Evolutionary conservation across 2,329 filamentous ascomycete species (phyloP), one percentile per base, ranked within the genome.

Genomic region (Alternaria triticina): DNA sequence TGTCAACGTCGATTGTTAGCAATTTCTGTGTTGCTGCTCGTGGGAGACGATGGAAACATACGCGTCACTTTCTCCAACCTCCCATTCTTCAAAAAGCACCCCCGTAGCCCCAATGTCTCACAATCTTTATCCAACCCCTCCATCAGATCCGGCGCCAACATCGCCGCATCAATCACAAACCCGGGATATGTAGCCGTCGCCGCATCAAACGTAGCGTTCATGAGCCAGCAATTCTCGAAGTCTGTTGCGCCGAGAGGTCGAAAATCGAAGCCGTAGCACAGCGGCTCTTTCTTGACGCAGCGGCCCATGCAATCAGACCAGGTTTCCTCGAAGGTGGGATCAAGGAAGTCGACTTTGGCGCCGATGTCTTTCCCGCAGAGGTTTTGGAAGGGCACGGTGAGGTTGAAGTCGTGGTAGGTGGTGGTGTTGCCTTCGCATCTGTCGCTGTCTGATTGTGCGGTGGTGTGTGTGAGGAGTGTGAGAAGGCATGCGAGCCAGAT

Each of bases 191-290:
- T 22, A 11, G 33, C 47, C 30, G 54, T 13, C 17, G n/a, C 44
- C 20, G 44, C 55, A n/a, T 15, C 11, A 6, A 62, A 59, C 22
- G 54, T 43, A 30, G 40, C 55, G 28, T 60, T 63, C 62, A 63
- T 65, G 33, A 65, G 51, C 43, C 50, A 65, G 15, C 63, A 65
- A 60, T 58, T 65, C 11, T 44, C 30, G n/a, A 17, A 40, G 10
- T 54, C 15, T 8, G 17, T 33, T 15, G 44, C 12, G 51, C 44
- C 45, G n/a, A 49, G 45, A 10, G 60, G 63, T 8, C 30, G 57
- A 51, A 60, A 63, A 12, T 63, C 63, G 46, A 63, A 62, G 30
- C 62, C 62, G 30, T 65, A 65, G 40, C 62, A 65, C 25, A 65
- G 20, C 17, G 63, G 63, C 23, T 36, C 45, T 22, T 56, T 54